A percentile compares a stretch with the other conserved stretches of the same genome.
Evolutionary conservation across 768 basidiomycete species (phyloP).

Genomic region (Auriscalpium microsporum): DNA sequence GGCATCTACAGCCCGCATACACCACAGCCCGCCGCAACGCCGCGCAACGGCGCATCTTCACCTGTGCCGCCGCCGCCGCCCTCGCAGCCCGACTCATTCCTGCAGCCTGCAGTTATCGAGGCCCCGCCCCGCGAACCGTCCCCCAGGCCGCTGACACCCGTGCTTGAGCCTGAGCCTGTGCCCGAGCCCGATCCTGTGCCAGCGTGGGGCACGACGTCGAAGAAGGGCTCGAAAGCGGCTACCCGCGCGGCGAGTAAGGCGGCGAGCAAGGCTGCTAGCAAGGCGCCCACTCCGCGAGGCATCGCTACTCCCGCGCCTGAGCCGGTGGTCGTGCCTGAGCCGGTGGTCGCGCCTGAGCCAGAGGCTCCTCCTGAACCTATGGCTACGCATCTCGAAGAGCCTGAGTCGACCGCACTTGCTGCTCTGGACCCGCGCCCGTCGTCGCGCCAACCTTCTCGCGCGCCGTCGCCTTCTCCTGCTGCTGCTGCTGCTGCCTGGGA

Average conservation of each 20-base stretch:
- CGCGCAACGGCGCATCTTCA: background rate
- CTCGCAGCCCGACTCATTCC: background rate
- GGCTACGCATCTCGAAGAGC: too few species aligned
- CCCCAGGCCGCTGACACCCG: background rate
- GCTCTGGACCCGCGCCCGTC: background rate
- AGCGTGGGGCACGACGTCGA: background rate
- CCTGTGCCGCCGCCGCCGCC: background rate
- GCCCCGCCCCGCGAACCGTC: slow-evolving; percentile 2
- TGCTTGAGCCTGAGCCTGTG: background rate
- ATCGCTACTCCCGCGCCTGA: slow-evolving; percentile 5
- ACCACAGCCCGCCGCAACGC: background rate
- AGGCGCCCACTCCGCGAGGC: slow-evolving; percentile 7
- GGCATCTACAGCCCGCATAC: background rate
- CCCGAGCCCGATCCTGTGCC: background rate
- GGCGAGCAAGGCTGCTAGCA: slow-evolving; percentile 9
- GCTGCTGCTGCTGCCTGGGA: too few species aligned
- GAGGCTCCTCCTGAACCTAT: background rate
- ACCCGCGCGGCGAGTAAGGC: slow-evolving; percentile 9
- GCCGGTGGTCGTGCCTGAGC: background rate
- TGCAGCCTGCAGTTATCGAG: slow-evolving; percentile 1
- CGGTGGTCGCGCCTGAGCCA: background rate
- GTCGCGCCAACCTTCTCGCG: background rate
- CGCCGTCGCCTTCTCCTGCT: background rate
- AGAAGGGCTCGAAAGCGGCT: slow-evolving; percentile 8
- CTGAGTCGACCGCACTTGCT: too few species aligned